Base-by-base conservation (phyloP, 2,329 filamentous ascomycete species). In the Claviceps africana region DNA sequence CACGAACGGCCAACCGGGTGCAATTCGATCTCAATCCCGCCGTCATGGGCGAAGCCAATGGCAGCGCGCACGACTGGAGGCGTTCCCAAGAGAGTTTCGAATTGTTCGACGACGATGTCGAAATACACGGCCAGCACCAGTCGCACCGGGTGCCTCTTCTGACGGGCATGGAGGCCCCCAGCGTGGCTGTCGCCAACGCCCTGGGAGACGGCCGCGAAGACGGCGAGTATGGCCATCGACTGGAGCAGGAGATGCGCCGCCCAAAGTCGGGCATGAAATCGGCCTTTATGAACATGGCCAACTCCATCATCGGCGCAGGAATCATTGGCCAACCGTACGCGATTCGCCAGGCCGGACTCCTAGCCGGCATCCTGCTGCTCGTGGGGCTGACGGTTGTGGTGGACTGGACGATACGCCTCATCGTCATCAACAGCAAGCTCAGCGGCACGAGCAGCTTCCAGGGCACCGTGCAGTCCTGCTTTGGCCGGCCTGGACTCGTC, bases 231-330 rank as follows among this genome's bases (percentile, higher is more conserved):
- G 59, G 59, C 28, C 59, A 70, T 43, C 75, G 73, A 68, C 75
- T 74, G 5, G 74, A 77, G 59, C 69, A 72, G 35, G 78, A 83
- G 64, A 72, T 75, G 52, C 62, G 63, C 42, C 77, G 90, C 53
- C 89, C 91, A 47, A 91, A 91, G 70, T 95, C 88, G 53, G 85
- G 86, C 5, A 77, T 97, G 70, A 76, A 79, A 56, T 88, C 85
- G 65, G 91, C 93, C 3, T 97, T 98, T 60, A 95, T 97, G 89
- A 98, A 98, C 70, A 98, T 98, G 93, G 91, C 93, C 56, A 98
- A 98, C 72, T 94, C 87, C 61, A 98, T 98, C 66, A 96, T 98
- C 59, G 82, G 82, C 40, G 82, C 82, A 2, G 81, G 82, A 50
- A 85, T 85, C 67, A 84, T 85, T 62, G 81, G 87, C 3, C 93